Percentiles rank a stretch among this genome's conserved stretches.
Evolutionary conservation across 2,329 filamentous ascomycete species (phyloP).

Genomic region (Cercospora berteroae): DNA sequence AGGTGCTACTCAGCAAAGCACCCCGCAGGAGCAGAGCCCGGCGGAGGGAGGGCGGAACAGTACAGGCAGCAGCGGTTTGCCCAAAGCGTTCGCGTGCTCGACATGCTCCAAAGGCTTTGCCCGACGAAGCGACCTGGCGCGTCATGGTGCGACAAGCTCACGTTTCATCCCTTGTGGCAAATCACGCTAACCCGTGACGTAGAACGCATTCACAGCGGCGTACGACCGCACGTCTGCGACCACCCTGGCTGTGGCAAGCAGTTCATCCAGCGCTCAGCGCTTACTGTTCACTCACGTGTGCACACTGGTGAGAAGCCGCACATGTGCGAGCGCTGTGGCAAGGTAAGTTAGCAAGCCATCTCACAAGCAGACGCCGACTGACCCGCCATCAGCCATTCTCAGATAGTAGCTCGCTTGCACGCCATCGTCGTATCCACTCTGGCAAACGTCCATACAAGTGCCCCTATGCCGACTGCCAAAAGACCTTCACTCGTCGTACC

Average conservation of each 20-base stretch:
- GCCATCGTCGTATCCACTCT: constrained; percentile 91
- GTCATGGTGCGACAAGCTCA: constrained; percentile 69
- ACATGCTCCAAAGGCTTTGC: constrained; percentile 92
- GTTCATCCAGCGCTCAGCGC: constrained; percentile 92
- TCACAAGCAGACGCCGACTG: constrained; percentile 23
- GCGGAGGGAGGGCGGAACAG: constrained; percentile 38
- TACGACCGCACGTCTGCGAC: constrained; percentile 89
- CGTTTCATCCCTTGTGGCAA: constrained; percentile 13
- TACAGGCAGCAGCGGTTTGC: constrained; percentile 51
- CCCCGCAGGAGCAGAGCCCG: constrained; percentile 34
- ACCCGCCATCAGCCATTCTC: constrained; percentile 72
- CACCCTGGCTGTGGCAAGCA: constrained; percentile 86
- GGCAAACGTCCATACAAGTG: constrained; percentile 97
- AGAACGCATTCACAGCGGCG: constrained; percentile 95
- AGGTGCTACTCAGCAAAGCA: constrained; percentile 36
- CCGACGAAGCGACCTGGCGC: constrained; percentile 84
- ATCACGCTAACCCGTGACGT: constrained; percentile 28
- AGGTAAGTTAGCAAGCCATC: constrained; percentile 59
- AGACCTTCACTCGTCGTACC: constrained; percentile 94
- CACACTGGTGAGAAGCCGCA: constrained; percentile 98
- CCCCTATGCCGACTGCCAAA: constrained; percentile 94
- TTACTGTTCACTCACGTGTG: constrained; percentile 92
- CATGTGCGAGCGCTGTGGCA: constrained; percentile 93
- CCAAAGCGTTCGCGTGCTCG: constrained; percentile 82
- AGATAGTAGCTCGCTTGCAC: constrained; percentile 88